Conservation (phyloP, 2,329 filamentous ascomycete species). For the Colletotrichum endophyticum region DNA sequence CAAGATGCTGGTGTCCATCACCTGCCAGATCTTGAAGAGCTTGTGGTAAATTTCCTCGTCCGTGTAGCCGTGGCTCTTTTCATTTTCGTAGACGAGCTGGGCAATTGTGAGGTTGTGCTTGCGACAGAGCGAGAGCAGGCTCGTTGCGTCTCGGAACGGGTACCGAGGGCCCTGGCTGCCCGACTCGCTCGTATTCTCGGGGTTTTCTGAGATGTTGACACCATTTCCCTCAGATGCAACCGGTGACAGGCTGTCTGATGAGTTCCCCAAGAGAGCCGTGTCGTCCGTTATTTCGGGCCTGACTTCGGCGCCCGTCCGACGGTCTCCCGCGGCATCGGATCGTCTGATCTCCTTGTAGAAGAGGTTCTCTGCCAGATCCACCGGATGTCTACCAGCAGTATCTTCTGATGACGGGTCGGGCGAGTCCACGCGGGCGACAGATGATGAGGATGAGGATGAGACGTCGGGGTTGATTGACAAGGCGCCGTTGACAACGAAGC, state of each 20-base stretch:
- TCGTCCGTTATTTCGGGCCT: slow-evolving; percentile 29
- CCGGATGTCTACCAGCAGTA: slow-evolving; percentile 37
- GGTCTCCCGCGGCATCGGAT: slow-evolving; percentile 49
- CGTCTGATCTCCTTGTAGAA: slow-evolving; percentile 57
- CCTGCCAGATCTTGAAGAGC: slow-evolving; percentile 53
- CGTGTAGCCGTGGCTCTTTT: slow-evolving; percentile 54
- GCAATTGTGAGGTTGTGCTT: slow-evolving; percentile 57
- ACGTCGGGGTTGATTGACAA: slow-evolving; percentile 45
- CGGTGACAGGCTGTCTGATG: neutral
- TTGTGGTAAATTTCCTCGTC: slow-evolving; percentile 54
- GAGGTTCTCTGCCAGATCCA: slow-evolving; percentile 55
- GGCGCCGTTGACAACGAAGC: slow-evolving; percentile 56
- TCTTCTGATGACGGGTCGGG: neutral
- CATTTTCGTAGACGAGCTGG: slow-evolving; percentile 57
- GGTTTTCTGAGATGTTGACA: neutral
- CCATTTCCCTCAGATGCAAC: neutral
- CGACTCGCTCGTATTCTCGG: slow-evolving; percentile 19
- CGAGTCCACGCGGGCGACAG: slow-evolving; percentile 25
- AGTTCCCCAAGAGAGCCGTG: neutral
- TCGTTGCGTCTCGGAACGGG: slow-evolving; percentile 51
- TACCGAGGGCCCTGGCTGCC: slow-evolving; percentile 39
- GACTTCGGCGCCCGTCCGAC: slow-evolving; percentile 47
- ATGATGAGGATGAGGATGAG: slow-evolving; percentile 6
- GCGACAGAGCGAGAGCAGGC: slow-evolving; percentile 49
- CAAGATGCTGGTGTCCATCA: slow-evolving; percentile 56